These are phyloP conservation scores for Kodamaea nitidulidarum DNA, from an alignment of 805 yeast species.

Conservation along the genomic window DNA sequence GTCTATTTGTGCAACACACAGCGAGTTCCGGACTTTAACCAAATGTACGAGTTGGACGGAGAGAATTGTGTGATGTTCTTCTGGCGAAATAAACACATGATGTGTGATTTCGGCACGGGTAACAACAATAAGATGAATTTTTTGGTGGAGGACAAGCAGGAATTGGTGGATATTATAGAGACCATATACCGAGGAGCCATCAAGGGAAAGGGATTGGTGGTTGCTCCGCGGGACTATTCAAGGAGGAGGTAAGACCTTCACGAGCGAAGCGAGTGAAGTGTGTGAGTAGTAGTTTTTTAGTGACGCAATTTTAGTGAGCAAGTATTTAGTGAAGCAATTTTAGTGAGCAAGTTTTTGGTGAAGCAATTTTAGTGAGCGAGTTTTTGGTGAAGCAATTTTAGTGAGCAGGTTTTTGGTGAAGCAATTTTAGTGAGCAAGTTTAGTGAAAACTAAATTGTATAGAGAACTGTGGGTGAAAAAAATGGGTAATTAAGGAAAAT, in stretches of 20 bases:
- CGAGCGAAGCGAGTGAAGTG: neutral
- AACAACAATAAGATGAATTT: constrained; percentile 93
- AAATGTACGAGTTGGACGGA: constrained; percentile 75
- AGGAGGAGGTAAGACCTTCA: constrained; percentile 1
- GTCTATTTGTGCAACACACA: constrained; percentile 85
- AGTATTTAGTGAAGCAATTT: no score
- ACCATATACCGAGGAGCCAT: constrained; percentile 86
- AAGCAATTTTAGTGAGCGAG: no score
- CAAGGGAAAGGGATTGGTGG: constrained; percentile 88
- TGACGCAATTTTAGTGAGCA: no score
- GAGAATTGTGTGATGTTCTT: constrained; percentile 86
- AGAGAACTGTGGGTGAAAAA: no score
- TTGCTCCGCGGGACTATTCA: constrained; percentile 68
- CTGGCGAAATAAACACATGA: constrained; percentile 89
- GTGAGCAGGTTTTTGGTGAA: no score
- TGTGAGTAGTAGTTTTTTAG: no score
- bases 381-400: no score
- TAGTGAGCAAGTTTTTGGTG: no score
- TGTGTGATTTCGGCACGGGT: constrained; percentile 98
- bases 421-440: no score
- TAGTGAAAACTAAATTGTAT: no score
- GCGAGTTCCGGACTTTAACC: constrained; percentile 83
- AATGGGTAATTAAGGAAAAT: no score
- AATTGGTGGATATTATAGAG: constrained; percentile 85
- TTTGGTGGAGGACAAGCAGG: constrained; percentile 70